Conservation (phyloP, 164 flowering plant species). For the Vitis rupestris region DNA sequence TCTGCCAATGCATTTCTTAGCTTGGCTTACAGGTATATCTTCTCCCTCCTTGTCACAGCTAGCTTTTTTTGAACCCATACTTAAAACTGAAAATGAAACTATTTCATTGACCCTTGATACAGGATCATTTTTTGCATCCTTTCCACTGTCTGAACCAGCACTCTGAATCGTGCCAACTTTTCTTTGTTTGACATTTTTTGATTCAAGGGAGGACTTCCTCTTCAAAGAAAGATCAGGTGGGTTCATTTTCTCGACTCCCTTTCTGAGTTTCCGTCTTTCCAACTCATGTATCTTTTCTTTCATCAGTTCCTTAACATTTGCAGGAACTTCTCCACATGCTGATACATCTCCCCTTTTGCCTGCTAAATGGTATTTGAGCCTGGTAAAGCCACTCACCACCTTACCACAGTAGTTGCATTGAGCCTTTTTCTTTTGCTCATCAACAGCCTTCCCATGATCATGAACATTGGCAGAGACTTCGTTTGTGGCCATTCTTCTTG, state of each 20-base stretch:
- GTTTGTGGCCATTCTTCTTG: slow-evolving; percentile 19
- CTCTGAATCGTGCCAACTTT: slow-evolving; percentile 13
- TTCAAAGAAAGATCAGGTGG: slow-evolving; percentile 17
- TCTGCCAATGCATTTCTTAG: slow-evolving; percentile 40
- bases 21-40: slow-evolving; percentile 15
- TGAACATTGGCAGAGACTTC: slow-evolving; percentile 16
- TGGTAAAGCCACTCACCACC: slow-evolving; percentile 36
- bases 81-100: neutral
- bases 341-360: slow-evolving; percentile 47
- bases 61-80: neutral
- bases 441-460: slow-evolving; percentile 40
- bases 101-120: neutral
- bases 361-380: slow-evolving; percentile 55
- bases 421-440: slow-evolving; percentile 28
- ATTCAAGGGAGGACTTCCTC: slow-evolving; percentile 13
- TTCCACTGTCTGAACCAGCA: slow-evolving; percentile 10
- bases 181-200: slow-evolving; percentile 10
- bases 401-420: slow-evolving; percentile 56
- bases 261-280: slow-evolving; percentile 16
- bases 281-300: slow-evolving; percentile 23
- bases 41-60: slow-evolving; percentile 4
- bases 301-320: slow-evolving; percentile 29
- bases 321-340: slow-evolving; percentile 45
- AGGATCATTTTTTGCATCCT: slow-evolving; percentile 5
- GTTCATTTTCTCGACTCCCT: slow-evolving; percentile 20